Evolutionary conservation across 1,284 basidiomycete genomes (phyloP).

Genomic region (Stygiomarasmius scandens): DNA sequence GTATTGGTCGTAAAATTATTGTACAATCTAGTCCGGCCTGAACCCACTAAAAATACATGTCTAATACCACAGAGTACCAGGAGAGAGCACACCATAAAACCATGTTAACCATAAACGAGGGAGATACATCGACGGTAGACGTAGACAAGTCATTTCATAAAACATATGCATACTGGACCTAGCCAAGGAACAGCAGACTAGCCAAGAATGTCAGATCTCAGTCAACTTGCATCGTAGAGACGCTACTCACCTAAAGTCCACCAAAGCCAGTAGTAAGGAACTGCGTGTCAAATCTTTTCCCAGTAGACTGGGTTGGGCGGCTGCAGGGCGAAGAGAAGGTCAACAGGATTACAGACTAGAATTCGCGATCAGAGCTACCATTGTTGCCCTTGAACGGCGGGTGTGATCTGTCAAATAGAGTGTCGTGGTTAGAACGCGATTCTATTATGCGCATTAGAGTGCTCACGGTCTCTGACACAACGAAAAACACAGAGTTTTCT

Average conservation of each 20-base stretch:
- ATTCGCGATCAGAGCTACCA: not conserved
- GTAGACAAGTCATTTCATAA: not conserved
- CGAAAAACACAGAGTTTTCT: slow-evolving; percentile 6
- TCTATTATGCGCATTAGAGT: not conserved
- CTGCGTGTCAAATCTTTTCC: slow-evolving; percentile 5
- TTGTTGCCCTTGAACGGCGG: not conserved
- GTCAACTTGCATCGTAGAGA: not conserved
- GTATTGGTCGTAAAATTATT: not conserved
- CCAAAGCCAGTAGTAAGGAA: not conserved
- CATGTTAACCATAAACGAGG: not conserved
- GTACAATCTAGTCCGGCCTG: not conserved
- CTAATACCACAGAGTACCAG: not conserved
- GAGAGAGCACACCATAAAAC: not conserved
- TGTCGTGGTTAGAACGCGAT: not conserved
- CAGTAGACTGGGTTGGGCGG: slow-evolving; percentile 8
- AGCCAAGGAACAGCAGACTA: not conserved
- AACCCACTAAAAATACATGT: not conserved
- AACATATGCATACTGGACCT: not conserved
- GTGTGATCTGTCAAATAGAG: not conserved
- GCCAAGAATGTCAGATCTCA: not conserved
- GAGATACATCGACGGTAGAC: not conserved
- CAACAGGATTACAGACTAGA: not conserved
- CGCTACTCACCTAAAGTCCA: not conserved
- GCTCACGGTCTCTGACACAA: slow-evolving; percentile 12
- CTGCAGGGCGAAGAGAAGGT: not conserved